These are phyloP conservation scores for Boeremia exigua DNA, from an alignment of 2,329 filamentous ascomycete genomes.

Conservation along the genomic window DNA sequence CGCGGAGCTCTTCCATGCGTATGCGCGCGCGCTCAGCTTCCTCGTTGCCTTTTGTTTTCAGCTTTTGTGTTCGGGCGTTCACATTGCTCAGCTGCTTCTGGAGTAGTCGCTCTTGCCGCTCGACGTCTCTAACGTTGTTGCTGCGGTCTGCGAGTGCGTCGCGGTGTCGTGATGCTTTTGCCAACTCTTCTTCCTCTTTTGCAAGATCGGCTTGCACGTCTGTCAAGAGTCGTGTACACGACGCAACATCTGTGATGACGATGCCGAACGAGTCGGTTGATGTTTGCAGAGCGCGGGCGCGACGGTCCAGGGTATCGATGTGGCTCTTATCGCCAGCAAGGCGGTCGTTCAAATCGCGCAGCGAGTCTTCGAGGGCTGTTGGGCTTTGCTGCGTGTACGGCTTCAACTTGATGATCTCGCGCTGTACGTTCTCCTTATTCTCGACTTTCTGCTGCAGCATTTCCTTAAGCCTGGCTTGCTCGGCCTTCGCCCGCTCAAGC, in stretches of 20 bases:
- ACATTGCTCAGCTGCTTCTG: constrained; percentile 85
- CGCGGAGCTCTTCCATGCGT: constrained; percentile 88
- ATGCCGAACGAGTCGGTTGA: constrained; percentile 88
- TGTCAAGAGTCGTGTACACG: constrained; percentile 86
- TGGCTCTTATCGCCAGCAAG: constrained; percentile 79
- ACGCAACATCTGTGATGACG: constrained; percentile 82
- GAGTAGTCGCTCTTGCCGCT: constrained; percentile 83
- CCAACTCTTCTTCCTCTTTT: constrained; percentile 90
- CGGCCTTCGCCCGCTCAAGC: constrained; percentile 80
- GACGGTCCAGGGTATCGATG: constrained; percentile 85
- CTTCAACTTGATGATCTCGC: constrained; percentile 86
- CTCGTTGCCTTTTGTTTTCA: constrained; percentile 78
- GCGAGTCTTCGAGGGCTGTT: constrained; percentile 77
- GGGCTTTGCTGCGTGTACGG: constrained; percentile 94
- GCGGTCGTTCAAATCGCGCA: constrained; percentile 81
- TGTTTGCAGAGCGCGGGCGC: constrained; percentile 88
- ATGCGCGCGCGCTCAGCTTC: constrained; percentile 82
- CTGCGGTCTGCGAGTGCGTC: constrained; percentile 87
- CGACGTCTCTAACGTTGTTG: constrained; percentile 89
- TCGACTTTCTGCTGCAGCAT: constrained; percentile 75
- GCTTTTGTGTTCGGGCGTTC: constrained; percentile 82
- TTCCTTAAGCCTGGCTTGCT: constrained; percentile 77
- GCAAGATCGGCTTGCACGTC: constrained; percentile 83
- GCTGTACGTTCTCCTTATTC: constrained; percentile 72
- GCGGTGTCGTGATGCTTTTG: constrained; percentile 78